Percentiles rank a stretch among this genome's conserved stretches.
Conservation (phyloP, 2,329 filamentous ascomycete species). For the Aquanectria penicillioides region DNA sequence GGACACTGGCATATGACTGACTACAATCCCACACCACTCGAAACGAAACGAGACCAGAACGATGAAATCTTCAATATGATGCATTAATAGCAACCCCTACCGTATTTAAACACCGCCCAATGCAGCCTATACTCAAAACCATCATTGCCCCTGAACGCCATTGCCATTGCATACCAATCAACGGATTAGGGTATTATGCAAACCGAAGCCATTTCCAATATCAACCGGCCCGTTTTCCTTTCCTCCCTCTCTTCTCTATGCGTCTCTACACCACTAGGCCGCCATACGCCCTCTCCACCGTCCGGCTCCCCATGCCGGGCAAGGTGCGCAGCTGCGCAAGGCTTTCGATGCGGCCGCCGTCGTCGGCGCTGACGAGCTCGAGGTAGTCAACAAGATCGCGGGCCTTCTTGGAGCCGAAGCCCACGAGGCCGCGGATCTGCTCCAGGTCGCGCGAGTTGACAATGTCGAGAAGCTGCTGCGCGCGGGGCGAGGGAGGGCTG, state of each 20-base stretch:
- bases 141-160: conserved; percentile 32
- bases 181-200: conserved; percentile 34
- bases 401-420: conserved; percentile 79
- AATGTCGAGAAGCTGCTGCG: conserved; percentile 71
- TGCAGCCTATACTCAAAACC: conserved; percentile 28
- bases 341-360: conserved; percentile 55
- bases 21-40: neutral
- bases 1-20: neutral
- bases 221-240: conserved; percentile 8
- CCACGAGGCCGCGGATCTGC: conserved; percentile 73
- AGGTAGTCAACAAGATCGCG: conserved; percentile 67
- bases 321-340: conserved; percentile 63
- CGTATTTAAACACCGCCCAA: conserved; percentile 27
- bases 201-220: conserved; percentile 33
- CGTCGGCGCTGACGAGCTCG: conserved; percentile 54
- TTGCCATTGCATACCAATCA: conserved; percentile 15
- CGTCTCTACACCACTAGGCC: conserved; percentile 49
- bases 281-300: conserved; percentile 66
- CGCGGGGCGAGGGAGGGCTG: conserved; percentile 61
- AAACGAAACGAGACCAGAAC: too few relatives aligned
- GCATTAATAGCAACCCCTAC: conserved; percentile 25
- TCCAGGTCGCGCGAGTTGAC: conserved; percentile 77
- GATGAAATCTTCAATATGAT: conserved; percentile 16
- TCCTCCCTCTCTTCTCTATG: neutral
- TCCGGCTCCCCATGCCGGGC: conserved; percentile 66